These are phyloP conservation scores for Diophrys appendiculata DNA, from an alignment of 73 alveolate species.

Conservation along the genomic window DNA sequence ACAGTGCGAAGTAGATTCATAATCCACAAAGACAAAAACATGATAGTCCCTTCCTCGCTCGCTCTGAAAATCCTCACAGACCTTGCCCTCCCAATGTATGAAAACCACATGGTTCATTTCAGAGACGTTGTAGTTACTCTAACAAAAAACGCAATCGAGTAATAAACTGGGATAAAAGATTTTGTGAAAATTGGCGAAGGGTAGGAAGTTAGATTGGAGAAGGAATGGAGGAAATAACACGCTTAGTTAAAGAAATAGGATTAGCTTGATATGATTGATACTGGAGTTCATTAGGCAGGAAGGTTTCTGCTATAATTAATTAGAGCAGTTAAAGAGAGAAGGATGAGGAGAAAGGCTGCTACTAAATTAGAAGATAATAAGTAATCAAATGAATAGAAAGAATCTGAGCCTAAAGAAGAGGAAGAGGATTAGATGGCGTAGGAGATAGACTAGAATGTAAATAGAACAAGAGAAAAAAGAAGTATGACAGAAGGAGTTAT, in stretches of 20 bases:
- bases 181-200: background rate
- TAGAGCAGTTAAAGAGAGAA: conserved; percentile 5
- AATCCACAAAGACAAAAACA: background rate
- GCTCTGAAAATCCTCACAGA: conserved; percentile 6
- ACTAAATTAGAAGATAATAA: no score
- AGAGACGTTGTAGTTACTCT: conserved; percentile 22
- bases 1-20: no score
- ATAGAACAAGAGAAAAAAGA: no score
- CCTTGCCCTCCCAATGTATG: conserved; percentile 13
- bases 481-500: no score
- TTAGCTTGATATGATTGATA: background rate
- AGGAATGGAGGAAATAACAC: conserved; percentile 12
- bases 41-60: conserved; percentile 5
- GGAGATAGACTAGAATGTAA: no score
- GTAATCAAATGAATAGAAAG: no score
- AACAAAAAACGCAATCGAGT: conserved; percentile 8
- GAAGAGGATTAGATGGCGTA: no score
- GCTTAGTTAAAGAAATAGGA: background rate
- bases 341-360: no score
- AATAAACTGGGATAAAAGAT: background rate
- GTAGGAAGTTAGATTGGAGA: background rate
- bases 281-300: conserved; percentile 18
- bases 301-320: background rate
- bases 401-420: no score
- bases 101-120: conserved; percentile 20